Base-by-base conservation (phyloP, 208 protist species). In the Acanthamoeba sp. region DNA sequence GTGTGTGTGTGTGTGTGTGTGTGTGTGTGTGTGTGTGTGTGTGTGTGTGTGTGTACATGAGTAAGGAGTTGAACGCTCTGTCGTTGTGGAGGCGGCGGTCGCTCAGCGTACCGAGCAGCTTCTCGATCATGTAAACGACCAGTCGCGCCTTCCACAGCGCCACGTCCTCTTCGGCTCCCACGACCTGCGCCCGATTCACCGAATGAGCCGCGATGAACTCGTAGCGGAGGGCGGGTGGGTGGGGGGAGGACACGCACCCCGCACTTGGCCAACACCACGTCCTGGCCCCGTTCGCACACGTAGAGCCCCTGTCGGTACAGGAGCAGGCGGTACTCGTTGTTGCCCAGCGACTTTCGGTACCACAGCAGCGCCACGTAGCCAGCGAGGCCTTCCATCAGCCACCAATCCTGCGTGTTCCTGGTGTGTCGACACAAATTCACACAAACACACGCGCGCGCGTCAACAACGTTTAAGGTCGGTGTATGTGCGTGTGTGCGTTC, bases 61-160 rank as follows among this genome's bases (percentile, higher is more conserved):
- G n/a, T 76, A 9, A 27, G 20, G 62, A 22, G 5, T 69, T 32
- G 29, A 69, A n/a, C n/a, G n/a, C n/a, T n/a, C n/a, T n/a, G n/a
- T n/a, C n/a, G n/a, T n/a, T n/a, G n/a, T n/a, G n/a, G n/a, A n/a
- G n/a, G n/a, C n/a, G n/a, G n/a, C n/a, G n/a, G n/a, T n/a, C 6
- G 91, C 69, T 48, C 34, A 94, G 80, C 82, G 87, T 76, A 18
- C 80, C 66, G 18, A 96, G 92, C 55, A 48, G 73, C 48, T 92
- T 76, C 57, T 96, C 95, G 48, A 96, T 95, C 95, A 96, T 94
- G 55, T 95, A 94, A 1, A 96, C 91, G 14, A 96, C 78, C 0
- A 96, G 24, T 40, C 90, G 87, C 45, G 95, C 84, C 62, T 96
- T 96, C 48, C 55, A 82, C 71, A 82, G 27, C n/a, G 38, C 71